Percentiles rank a stretch among this genome's conserved stretches.
Conservation (phyloP, 345 rosid species). For the Citrus sinensis region DNA sequence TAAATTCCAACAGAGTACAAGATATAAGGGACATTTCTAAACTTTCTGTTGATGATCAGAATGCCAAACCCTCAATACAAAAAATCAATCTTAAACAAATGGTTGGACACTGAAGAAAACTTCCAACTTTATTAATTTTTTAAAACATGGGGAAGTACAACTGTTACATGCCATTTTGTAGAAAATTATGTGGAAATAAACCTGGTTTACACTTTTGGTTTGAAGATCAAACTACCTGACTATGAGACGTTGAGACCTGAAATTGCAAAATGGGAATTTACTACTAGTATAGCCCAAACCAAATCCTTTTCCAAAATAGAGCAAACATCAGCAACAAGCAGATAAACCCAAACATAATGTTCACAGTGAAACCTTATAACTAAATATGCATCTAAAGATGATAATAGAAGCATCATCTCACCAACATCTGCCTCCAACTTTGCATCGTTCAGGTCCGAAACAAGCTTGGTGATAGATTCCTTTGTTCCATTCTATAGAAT, state of each 20-base stretch:
- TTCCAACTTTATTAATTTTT: background rate
- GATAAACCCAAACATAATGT: background rate
- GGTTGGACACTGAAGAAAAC: background rate
- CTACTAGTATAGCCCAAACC: background rate
- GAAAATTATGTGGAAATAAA: background rate
- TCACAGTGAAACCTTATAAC: background rate
- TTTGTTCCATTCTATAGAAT: slow-evolving; percentile 80
- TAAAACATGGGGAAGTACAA: background rate
- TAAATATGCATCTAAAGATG: background rate
- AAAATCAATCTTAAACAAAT: background rate
- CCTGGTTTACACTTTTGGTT: background rate
- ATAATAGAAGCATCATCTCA: slow-evolving; percentile 27
- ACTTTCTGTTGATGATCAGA: background rate
- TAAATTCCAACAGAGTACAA: background rate
- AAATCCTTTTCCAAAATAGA: background rate
- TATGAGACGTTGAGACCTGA: background rate
- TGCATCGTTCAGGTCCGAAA: slow-evolving; percentile 80
- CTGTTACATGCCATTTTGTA: background rate
- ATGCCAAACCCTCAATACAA: background rate
- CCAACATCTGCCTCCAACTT: slow-evolving; percentile 92
- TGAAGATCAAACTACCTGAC: background rate
- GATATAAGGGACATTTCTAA: background rate
- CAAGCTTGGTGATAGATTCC: slow-evolving; percentile 83
- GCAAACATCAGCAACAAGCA: background rate
- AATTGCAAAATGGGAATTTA: background rate